Evolutionary conservation across 2,329 filamentous ascomycete genomes (phyloP).

Genomic region (Pseudogymnoascus sp.): DNA sequence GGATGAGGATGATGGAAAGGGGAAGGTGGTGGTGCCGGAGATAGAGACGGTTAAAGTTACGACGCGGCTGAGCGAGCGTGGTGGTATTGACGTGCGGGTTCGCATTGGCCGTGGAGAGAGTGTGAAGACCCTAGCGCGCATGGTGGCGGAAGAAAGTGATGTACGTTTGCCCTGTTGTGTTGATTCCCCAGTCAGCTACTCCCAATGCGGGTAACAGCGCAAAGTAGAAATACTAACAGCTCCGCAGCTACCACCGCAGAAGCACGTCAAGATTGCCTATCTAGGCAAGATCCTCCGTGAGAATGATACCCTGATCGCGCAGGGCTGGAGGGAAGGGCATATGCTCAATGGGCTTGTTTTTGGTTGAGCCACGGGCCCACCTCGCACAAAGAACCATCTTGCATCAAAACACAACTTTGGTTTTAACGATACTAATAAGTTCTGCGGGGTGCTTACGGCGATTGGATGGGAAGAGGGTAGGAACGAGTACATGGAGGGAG

Average conservation of each 20-base stretch:
- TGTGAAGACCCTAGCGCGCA: constrained; percentile 56
- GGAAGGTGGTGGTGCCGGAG: constrained; percentile 23
- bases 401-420: neutral
- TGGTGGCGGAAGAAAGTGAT: constrained; percentile 54
- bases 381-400: neutral
- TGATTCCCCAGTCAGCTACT: neutral
- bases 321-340: constrained; percentile 70
- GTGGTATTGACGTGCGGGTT: constrained; percentile 55
- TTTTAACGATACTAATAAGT: neutral
- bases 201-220: neutral
- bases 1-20: constrained; percentile 18
- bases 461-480: neutral
- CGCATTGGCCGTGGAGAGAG: constrained; percentile 51
- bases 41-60: constrained; percentile 22
- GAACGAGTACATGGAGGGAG: neutral
- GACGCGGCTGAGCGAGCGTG: constrained; percentile 30
- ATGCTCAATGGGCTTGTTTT: constrained; percentile 68
- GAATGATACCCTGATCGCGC: constrained; percentile 52
- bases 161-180: constrained; percentile 39
- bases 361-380: constrained; percentile 11
- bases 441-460: neutral
- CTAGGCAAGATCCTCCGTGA: constrained; percentile 75
- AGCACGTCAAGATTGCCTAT: constrained; percentile 66
- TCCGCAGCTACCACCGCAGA: constrained; percentile 44
- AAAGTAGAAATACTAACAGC: neutral